phyloP scores from a whole-genome alignment of 139 green algal species.

The Microglena sp. region DNA sequence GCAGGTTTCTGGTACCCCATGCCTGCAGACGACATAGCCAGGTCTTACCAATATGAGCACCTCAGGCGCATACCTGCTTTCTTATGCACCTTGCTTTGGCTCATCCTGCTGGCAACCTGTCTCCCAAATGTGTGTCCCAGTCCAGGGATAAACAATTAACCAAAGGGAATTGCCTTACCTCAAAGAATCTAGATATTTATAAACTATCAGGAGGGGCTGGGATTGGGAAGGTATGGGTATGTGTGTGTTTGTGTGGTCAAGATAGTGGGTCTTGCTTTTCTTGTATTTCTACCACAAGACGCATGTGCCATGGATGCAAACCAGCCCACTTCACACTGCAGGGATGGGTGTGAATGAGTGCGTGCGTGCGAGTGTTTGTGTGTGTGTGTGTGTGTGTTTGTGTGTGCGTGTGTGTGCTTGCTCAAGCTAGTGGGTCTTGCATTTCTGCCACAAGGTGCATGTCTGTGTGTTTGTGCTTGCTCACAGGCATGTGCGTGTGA shows the following conservation, averaged over 20 bases:
- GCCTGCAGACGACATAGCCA: no score
- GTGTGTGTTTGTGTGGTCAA: neutral
- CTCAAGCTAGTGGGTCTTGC: neutral
- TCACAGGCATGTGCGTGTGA: neutral
- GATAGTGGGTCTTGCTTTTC: neutral
- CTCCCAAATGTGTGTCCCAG: neutral
- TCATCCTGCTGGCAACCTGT: neutral
- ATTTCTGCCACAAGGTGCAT: neutral
- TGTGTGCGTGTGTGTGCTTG: neutral
- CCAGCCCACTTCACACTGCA: no score
- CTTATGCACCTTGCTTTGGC: neutral
- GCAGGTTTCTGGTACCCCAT: no score
- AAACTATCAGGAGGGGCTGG: neutral
- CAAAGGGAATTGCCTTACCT: neutral
- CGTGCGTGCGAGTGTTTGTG: no score
- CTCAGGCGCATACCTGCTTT: conserved; percentile 1
- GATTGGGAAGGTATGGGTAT: neutral
- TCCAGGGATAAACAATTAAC: neutral
- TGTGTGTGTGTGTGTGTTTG: no score
- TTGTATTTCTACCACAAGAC: neutral
- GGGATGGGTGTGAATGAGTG: no score
- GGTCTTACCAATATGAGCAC: no score
- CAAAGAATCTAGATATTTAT: no score
- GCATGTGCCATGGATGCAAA: no score
- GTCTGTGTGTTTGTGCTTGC: neutral